phyloP scores from a whole-genome alignment of 352 stramenopile genomes.

The Phytophthora tentaculata region DNA sequence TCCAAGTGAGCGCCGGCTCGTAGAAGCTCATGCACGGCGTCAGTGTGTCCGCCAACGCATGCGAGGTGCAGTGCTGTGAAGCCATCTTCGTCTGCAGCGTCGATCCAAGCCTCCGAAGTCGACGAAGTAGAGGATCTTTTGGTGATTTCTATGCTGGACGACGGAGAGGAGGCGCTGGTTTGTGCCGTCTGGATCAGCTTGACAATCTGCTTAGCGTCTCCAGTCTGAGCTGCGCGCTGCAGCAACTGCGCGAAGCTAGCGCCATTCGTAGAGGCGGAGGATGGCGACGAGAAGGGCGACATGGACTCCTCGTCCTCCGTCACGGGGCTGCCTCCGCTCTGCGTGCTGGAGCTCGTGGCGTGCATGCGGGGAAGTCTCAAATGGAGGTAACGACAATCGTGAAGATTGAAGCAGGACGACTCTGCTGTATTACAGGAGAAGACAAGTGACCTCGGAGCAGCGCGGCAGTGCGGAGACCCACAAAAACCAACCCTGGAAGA shows the following conservation, averaged over 20 bases:
- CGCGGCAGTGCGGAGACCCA: not conserved
- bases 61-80: conserved; percentile 71
- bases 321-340: conserved; percentile 63
- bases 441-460: not conserved
- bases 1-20: conserved; percentile 49
- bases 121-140: conserved; percentile 31
- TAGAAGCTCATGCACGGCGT: conserved; percentile 51
- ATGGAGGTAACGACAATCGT: conserved; percentile 6
- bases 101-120: conserved; percentile 30
- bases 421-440: not conserved
- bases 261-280: conserved; percentile 31
- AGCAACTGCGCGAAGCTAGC: conserved; percentile 42
- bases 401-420: not conserved
- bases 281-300: conserved; percentile 43
- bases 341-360: conserved; percentile 49
- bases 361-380: conserved; percentile 37
- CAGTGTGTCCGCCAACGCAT: conserved; percentile 55
- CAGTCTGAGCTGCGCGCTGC: conserved; percentile 51
- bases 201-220: conserved; percentile 54
- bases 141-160: conserved; percentile 29
- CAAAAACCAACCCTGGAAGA: conserved; percentile 19
- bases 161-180: conserved; percentile 28
- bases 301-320: conserved; percentile 59
- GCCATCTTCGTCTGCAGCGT: conserved; percentile 55
- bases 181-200: conserved; percentile 49